These are phyloP conservation scores for Vitis hybrid DNA, from an alignment of 177 flowering plant genomes.

Conservation along the genomic window DNA sequence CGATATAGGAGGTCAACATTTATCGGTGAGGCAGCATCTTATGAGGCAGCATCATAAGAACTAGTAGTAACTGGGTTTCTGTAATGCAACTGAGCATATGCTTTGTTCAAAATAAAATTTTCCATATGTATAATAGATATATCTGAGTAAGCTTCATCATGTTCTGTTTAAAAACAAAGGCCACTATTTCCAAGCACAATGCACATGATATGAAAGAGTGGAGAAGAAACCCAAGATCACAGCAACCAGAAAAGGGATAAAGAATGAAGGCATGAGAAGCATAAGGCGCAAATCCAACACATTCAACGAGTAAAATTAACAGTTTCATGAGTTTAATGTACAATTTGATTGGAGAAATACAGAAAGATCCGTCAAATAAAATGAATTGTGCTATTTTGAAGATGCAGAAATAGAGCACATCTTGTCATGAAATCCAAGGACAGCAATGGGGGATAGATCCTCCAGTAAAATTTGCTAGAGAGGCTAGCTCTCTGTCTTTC, in stretches of 20 bases:
- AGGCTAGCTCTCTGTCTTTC: conserved; percentile 34
- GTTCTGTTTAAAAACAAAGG: not conserved
- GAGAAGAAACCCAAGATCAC: not conserved
- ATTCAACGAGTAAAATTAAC: not conserved
- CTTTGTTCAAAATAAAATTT: not conserved
- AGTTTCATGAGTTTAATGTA: not conserved
- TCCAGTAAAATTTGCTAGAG: not conserved
- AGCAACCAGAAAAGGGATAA: not conserved
- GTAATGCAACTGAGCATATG: too few relatives aligned
- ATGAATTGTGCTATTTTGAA: not conserved
- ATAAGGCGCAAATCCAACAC: not conserved
- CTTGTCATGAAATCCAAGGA: not conserved
- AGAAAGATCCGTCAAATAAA: not conserved
- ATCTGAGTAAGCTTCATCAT: too few relatives aligned
- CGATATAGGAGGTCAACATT: conserved; percentile 19
- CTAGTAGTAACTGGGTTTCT: too few relatives aligned
- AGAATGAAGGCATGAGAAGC: not conserved
- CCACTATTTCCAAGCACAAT: not conserved
- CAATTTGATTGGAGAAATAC: conserved; percentile 4
- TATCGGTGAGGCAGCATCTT: conserved; percentile 4
- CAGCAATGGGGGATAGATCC: not conserved
- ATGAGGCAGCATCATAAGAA: too few relatives aligned
- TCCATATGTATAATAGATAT: not conserved
- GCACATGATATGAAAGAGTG: not conserved
- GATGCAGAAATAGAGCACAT: not conserved